phyloP scores from a whole-genome alignment of 768 basidiomycete genomes.

The Exidia glandulosa region DNA sequence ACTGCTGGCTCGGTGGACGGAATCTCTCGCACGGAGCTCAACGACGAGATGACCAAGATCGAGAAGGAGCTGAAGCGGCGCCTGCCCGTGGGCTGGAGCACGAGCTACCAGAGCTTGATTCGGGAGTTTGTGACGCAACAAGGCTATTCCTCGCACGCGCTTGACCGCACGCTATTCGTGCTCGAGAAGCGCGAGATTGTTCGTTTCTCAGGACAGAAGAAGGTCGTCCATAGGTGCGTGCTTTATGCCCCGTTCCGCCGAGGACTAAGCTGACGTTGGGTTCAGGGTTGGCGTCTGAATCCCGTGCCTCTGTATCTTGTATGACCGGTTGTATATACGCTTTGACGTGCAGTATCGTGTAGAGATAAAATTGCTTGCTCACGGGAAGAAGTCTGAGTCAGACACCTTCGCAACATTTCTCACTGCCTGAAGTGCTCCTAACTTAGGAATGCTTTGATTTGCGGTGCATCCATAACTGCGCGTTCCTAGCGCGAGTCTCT shows the following conservation, averaged over 20 bases:
- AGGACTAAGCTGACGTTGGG: background rate
- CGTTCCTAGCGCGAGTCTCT: too few relatives aligned
- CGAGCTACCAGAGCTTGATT: constrained; percentile 87
- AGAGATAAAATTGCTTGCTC: too few relatives aligned
- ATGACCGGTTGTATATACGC: background rate
- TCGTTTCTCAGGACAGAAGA: constrained; percentile 73
- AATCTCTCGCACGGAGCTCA: constrained; percentile 78
- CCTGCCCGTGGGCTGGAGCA: constrained; percentile 91
- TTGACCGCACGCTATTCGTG: constrained; percentile 83
- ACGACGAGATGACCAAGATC: constrained; percentile 86
- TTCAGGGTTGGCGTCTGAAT: background rate
- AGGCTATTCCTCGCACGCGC: constrained; percentile 79
- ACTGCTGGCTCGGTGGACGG: constrained; percentile 91
- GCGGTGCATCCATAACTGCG: too few relatives aligned
- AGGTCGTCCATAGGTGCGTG: constrained; percentile 40
- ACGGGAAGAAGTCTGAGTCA: too few relatives aligned
- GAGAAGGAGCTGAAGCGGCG: constrained; percentile 77
- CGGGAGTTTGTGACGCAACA: constrained; percentile 91
- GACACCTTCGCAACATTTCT: too few relatives aligned
- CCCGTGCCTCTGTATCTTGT: background rate
- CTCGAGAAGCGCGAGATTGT: constrained; percentile 95
- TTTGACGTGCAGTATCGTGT: too few relatives aligned
- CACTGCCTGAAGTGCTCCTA: too few relatives aligned
- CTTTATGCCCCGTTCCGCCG: background rate
- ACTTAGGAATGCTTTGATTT: too few relatives aligned